Conservation (phyloP, 129 eudicot species). For the Flaveria linearis region DNA sequence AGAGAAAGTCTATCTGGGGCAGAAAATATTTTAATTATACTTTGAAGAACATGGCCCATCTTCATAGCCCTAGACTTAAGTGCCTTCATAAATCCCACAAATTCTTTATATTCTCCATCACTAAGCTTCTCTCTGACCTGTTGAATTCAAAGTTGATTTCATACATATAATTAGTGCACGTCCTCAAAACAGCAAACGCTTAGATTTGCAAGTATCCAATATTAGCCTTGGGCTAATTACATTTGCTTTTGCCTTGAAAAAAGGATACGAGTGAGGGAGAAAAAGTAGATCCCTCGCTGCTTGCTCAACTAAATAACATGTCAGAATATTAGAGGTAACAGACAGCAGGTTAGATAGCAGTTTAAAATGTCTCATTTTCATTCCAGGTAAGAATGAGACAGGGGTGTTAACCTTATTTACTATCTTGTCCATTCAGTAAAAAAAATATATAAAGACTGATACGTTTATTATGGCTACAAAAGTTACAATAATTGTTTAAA, state of each 20-base stretch:
- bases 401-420: not conserved
- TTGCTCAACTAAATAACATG: not conserved
- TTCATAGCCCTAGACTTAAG: slow-evolving; percentile 81
- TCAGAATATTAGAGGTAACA: not conserved
- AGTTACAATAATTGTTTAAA: not conserved
- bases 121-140: slow-evolving; percentile 86
- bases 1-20: slow-evolving; percentile 79
- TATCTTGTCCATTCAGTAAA: not conserved
- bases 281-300: slow-evolving; percentile 1
- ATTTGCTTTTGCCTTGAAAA: not conserved
- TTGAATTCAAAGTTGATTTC: slow-evolving; percentile 10
- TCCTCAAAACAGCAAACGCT: not conserved
- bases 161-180: not conserved
- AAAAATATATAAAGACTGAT: not conserved
- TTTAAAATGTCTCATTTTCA: not conserved
- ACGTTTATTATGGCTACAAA: not conserved
- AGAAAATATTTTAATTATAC: slow-evolving; percentile 66
- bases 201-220: not conserved
- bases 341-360: not conserved
- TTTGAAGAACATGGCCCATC: slow-evolving; percentile 60
- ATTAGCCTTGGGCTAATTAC: not conserved
- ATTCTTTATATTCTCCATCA: slow-evolving; percentile 70
- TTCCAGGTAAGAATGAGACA: not conserved
- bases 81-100: slow-evolving; percentile 79
- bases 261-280: not conserved